A percentile compares a stretch with the other conserved stretches of the same genome.
Evolutionary conservation across 2,329 filamentous ascomycete genomes (phyloP).

Genomic region (Scedosporium apiospermum): DNA sequence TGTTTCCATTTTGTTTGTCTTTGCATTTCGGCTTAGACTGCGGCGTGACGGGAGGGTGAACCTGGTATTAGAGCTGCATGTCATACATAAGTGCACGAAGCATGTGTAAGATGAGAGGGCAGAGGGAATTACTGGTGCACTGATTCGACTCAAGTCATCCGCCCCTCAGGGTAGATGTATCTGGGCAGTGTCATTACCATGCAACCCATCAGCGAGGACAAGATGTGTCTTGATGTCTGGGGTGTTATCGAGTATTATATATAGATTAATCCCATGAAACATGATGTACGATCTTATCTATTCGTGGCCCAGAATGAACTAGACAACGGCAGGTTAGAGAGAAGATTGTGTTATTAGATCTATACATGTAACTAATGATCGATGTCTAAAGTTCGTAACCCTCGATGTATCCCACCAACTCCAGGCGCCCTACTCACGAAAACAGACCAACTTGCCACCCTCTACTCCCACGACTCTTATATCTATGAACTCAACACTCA

Average conservation of each 20-base stretch:
- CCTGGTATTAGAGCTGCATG: neutral
- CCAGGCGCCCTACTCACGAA: neutral
- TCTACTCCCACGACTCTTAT: too few relatives aligned
- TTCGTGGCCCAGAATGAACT: too few relatives aligned
- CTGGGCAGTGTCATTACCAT: too few relatives aligned
- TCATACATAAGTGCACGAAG: neutral
- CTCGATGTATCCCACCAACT: too few relatives aligned
- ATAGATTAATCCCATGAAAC: too few relatives aligned
- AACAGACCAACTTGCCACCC: neutral
- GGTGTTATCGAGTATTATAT: too few relatives aligned
- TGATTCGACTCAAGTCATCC: neutral
- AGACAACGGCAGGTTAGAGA: neutral
- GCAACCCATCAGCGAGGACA: too few relatives aligned
- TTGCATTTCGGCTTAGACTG: neutral
- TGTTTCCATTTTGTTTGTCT: neutral
- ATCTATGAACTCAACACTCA: too few relatives aligned
- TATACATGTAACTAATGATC: neutral
- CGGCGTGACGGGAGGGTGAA: neutral
- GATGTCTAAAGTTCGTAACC: neutral
- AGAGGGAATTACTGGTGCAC: neutral
- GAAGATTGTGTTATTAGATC: neutral
- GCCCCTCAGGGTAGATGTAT: neutral
- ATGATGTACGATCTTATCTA: too few relatives aligned
- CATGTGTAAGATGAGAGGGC: neutral
- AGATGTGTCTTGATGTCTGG: too few relatives aligned